phyloP scores from a whole-genome alignment of 257 asterid species.

The Orobanche coerulescens region DNA sequence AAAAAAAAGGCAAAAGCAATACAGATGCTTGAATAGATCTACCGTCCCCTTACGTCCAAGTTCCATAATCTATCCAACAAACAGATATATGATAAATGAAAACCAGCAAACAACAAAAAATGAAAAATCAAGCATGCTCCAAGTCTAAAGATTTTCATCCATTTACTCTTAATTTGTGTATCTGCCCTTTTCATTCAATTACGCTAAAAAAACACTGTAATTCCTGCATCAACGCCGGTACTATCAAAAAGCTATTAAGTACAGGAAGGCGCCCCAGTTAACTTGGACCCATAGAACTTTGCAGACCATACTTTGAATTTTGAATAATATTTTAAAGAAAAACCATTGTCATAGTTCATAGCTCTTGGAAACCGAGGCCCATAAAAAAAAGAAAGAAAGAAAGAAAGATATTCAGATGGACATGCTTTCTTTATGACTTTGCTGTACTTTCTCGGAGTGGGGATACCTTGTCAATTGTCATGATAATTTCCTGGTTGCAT shows the following conservation, averaged over 20 bases:
- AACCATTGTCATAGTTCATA: background rate
- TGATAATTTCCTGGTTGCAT: background rate
- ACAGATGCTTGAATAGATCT: background rate
- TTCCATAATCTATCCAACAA: background rate
- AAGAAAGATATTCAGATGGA: background rate
- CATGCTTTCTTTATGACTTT: conserved; percentile 10
- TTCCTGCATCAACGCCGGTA: no score
- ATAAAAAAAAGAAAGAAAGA: no score
- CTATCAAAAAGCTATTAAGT: no score
- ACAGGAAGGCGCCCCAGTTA: no score
- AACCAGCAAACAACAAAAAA: background rate
- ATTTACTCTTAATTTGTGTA: background rate
- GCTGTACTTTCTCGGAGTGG: background rate
- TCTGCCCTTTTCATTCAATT: background rate
- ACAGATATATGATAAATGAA: background rate
- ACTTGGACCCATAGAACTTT: background rate
- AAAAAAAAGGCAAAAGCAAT: background rate
- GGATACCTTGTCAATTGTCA: conserved; percentile 10
- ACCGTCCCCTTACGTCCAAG: background rate
- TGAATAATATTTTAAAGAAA: background rate
- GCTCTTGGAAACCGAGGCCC: background rate
- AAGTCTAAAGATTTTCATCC: background rate
- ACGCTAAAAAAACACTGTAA: no score
- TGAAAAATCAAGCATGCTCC: background rate
- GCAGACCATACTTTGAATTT: no score